A percentile compares a stretch with the other conserved stretches of the same genome.
These are phyloP conservation scores for Botrytis medusae DNA, from an alignment of 2,329 filamentous ascomycete species.

Conservation along the genomic window DNA sequence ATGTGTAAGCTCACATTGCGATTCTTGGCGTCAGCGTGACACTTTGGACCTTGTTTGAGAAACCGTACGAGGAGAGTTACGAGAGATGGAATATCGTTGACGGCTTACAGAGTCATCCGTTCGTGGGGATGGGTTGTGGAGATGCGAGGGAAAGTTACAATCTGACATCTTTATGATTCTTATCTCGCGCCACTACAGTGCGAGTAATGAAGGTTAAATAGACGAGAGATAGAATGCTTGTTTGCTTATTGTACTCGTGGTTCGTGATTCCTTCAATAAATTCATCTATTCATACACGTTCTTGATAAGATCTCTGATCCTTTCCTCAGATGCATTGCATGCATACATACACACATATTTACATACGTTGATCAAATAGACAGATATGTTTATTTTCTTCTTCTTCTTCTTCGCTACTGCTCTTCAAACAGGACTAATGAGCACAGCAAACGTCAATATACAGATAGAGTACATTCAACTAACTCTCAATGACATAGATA, in stretches of 20 bases:
- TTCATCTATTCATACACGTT: neutral
- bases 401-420: neutral
- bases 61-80: neutral
- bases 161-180: neutral
- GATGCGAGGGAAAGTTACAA: neutral
- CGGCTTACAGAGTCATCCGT: neutral
- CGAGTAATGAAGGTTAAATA: neutral
- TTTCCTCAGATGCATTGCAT: neutral
- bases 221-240: neutral
- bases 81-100: neutral
- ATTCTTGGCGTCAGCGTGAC: conserved; percentile 9
- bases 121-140: neutral
- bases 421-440: neutral
- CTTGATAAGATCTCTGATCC: neutral
- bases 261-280: neutral
- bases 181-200: neutral
- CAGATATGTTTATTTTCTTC: neutral
- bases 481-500: neutral
- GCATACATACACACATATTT: neutral
- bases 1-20: neutral
- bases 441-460: neutral
- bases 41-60: neutral
- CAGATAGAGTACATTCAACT: neutral
- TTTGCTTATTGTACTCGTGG: neutral
- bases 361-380: neutral